Evolutionary conservation across 108 stramenopile genomes (phyloP).

Genomic region (Nitzschia sp.): DNA sequence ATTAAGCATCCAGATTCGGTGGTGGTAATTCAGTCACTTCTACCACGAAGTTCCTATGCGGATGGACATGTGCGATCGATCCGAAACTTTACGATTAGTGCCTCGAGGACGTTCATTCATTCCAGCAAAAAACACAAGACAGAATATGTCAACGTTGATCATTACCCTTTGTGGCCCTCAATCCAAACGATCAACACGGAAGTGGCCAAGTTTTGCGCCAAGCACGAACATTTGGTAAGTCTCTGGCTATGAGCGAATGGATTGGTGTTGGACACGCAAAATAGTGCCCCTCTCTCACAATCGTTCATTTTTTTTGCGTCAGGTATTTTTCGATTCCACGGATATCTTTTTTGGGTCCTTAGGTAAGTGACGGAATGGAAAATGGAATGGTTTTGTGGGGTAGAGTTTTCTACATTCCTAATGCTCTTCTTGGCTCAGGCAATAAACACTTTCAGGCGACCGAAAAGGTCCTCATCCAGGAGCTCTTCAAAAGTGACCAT

Average conservation of each 20-base stretch:
- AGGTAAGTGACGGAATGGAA: too few relatives aligned
- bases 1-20: constrained; percentile 34
- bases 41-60: constrained; percentile 35
- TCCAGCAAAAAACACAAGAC: neutral
- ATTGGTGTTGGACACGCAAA: too few relatives aligned
- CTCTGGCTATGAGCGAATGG: neutral
- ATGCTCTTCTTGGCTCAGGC: too few relatives aligned
- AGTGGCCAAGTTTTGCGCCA: constrained; percentile 33
- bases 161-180: constrained; percentile 35
- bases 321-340: constrained; percentile 38
- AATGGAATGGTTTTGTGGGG: too few relatives aligned
- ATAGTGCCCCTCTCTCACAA: too few relatives aligned
- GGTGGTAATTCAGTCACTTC: constrained; percentile 65
- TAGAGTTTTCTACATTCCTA: too few relatives aligned
- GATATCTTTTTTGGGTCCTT: constrained; percentile 35
- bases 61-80: constrained; percentile 9
- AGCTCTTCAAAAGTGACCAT: constrained; percentile 33
- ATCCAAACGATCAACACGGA: constrained; percentile 36
- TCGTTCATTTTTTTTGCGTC: neutral
- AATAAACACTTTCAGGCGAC: constrained; percentile 22
- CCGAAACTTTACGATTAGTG: neutral
- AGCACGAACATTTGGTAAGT: constrained; percentile 27
- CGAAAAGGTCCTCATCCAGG: constrained; percentile 17
- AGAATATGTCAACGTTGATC: constrained; percentile 8
- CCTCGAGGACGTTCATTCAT: neutral